Evolutionary conservation across 1,284 basidiomycete genomes (phyloP).

Genomic region (Tausonia pullulans): DNA sequence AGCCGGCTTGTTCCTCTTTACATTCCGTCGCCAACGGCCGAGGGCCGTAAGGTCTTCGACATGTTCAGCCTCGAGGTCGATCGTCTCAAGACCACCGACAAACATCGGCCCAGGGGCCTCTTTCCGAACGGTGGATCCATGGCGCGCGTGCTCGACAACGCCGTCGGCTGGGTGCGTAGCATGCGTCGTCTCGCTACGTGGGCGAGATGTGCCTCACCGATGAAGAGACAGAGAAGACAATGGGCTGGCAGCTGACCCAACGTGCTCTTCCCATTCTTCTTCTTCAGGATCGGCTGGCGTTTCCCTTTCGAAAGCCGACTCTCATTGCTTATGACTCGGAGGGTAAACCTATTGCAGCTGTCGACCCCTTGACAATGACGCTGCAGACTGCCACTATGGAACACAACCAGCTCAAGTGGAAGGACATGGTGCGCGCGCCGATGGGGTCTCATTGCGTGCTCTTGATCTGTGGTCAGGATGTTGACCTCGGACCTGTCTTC

Average conservation of each 20-base stretch:
- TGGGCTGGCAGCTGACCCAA: too few species aligned
- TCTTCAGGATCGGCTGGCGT: slow-evolving; percentile 5
- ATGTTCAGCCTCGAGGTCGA: background rate
- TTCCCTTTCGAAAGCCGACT: background rate
- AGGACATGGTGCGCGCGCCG: background rate
- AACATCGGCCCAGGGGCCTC: background rate
- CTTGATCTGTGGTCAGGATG: too few species aligned
- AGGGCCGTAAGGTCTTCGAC: background rate
- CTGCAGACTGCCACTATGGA: background rate
- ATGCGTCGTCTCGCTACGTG: too few species aligned
- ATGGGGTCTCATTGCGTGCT: too few species aligned
- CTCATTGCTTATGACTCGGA: slow-evolving; percentile 1
- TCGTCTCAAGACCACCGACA: too few species aligned
- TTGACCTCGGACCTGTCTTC: too few species aligned
- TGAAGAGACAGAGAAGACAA: too few species aligned
- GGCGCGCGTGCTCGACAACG: background rate
- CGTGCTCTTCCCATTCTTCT: background rate
- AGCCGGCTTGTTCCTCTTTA: background rate
- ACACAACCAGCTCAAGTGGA: background rate
- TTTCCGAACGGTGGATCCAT: slow-evolving; percentile 2
- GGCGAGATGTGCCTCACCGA: too few species aligned
- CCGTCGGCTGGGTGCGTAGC: background rate
- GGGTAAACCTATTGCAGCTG: background rate
- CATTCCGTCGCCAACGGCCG: background rate
- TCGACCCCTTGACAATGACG: background rate